These are phyloP conservation scores for Fusarium sp. DNA, from an alignment of 2,329 filamentous ascomycete species.

Conservation along the genomic window DNA sequence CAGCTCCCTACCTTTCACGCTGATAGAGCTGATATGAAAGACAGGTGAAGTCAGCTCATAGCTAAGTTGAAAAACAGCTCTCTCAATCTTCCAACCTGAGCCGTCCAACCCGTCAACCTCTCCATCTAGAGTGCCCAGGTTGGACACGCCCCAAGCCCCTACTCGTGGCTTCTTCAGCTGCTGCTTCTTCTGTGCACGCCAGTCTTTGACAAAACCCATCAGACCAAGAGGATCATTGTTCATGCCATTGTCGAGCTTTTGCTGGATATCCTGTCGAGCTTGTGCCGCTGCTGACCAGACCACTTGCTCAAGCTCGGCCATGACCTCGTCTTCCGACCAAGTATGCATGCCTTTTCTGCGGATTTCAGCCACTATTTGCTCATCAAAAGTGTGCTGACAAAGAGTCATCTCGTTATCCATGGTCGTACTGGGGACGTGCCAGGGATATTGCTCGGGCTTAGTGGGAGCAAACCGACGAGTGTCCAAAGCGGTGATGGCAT, in stretches of 20 bases:
- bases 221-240: constrained; percentile 42
- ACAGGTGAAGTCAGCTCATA: constrained; percentile 36
- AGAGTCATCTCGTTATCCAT: constrained; percentile 37
- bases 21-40: constrained; percentile 40
- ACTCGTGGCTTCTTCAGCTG: constrained; percentile 40
- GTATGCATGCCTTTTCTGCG: constrained; percentile 30
- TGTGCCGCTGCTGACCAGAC: constrained; percentile 26
- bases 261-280: constrained; percentile 28
- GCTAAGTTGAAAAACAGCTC: constrained; percentile 38
- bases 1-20: constrained; percentile 37
- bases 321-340: constrained; percentile 19
- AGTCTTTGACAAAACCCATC: constrained; percentile 44
- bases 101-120: neutral
- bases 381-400: constrained; percentile 22
- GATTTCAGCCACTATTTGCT: constrained; percentile 19
- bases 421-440: constrained; percentile 32
- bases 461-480: constrained; percentile 33
- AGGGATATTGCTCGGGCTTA: constrained; percentile 20
- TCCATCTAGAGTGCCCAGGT: constrained; percentile 45
- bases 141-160: constrained; percentile 42
- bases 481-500: constrained; percentile 34
- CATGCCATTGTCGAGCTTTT: constrained; percentile 32
- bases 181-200: constrained; percentile 30
- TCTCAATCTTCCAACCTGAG: constrained; percentile 38
- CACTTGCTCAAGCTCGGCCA: constrained; percentile 27